Evolutionary conservation across 805 yeast species (phyloP).

Genomic region (Yamadazyma takamatsuzukensis): DNA sequence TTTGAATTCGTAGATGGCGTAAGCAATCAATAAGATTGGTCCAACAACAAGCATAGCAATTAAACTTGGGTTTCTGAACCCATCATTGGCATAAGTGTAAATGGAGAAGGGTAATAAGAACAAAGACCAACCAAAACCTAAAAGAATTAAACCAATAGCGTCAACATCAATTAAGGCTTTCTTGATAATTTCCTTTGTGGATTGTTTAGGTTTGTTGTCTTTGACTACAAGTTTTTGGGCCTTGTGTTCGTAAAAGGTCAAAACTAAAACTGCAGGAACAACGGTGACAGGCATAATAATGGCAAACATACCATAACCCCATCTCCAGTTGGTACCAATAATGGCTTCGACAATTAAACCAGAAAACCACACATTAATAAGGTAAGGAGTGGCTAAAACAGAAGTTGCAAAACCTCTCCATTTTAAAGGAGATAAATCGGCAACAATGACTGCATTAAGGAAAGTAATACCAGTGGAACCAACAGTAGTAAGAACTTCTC

Average conservation of each 20-base stretch:
- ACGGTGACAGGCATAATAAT: conserved; percentile 42
- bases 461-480: conserved; percentile 20
- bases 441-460: conserved; percentile 15
- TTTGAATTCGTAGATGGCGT: conserved; percentile 31
- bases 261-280: conserved; percentile 26
- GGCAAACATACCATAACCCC: conserved; percentile 51
- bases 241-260: conserved; percentile 28
- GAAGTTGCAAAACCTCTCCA: conserved; percentile 20
- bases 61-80: conserved; percentile 36
- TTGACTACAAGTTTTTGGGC: conserved; percentile 17
- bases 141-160: conserved; percentile 31
- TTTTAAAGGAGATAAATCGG: conserved; percentile 21
- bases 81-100: conserved; percentile 25
- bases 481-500: conserved; percentile 18
- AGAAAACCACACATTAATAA: conserved; percentile 40
- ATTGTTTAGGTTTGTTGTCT: conserved; percentile 3
- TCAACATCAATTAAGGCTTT: conserved; percentile 30
- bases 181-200: background rate
- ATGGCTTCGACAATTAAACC: conserved; percentile 34
- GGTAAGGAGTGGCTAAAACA: conserved; percentile 34
- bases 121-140: conserved; percentile 37
- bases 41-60: conserved; percentile 44
- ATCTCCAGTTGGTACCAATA: conserved; percentile 41
- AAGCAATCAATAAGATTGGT: conserved; percentile 28
- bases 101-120: conserved; percentile 38